Evolutionary conservation across 257 asterid species (phyloP), one percentile per base, ranked within the genome.

Genomic region (Nicotiana attenuata): DNA sequence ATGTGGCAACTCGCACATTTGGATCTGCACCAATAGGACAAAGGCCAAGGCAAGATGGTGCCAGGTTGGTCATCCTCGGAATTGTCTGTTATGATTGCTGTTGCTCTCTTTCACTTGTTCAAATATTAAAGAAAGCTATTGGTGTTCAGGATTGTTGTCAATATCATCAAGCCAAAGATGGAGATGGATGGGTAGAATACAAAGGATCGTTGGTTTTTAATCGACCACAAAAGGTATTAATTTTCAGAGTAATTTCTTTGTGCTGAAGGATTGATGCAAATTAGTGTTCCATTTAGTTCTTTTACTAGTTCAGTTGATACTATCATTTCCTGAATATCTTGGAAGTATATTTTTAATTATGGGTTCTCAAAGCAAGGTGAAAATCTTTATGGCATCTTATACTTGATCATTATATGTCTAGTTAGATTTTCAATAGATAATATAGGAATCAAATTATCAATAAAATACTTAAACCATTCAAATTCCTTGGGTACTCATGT

Each of bases 1-100:
- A 87, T 96, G 99, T 89, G 97, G 98, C 60, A 89, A 90, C 83
- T 93, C 97, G 1, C 99, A 96, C 88, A 87, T 96, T 81, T 96
- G 99, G 99, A 90, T 93, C 85, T 96, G 98, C 89, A 96, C 99
- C 24, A 93, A 87, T 75, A 89, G 98, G 90, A 86, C 93, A 61
- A 93, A 96, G 86, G 92, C 92, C 79, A 96, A 94, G 89, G 97
- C 99, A 76, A 92, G 99, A 90, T 96, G 99, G 99, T 96, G 99
- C 69, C 97, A 96, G 98, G 99, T 92, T 82, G 86, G 84, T n/a
- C 80, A 82, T 53, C 65, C 81, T 66, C 29, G 53, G 53, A 66
- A 33, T 55, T 47, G 52, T 35, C 57, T 73, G 2, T 50, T 45
- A 20, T 53, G 45, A 63, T 84, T 75, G 22, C 41, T 17, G 1